phyloP scores from a whole-genome alignment of 345 rosid genomes.

The Populus simonii region DNA sequence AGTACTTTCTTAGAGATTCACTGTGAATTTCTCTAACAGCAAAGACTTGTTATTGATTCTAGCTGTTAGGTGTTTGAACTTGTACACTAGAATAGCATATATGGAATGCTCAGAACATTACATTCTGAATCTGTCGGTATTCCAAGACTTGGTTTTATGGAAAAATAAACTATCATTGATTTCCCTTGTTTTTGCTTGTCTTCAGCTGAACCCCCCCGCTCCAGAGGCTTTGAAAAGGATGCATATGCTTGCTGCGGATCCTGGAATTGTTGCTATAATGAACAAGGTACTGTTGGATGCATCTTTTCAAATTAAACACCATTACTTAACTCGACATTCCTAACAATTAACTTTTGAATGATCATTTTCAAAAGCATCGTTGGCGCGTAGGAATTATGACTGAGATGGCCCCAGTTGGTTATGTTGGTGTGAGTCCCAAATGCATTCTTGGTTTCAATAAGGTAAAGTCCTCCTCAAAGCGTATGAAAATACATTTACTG shows the following conservation, averaged over 20 bases:
- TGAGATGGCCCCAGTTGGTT: constrained; percentile 96
- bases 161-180: neutral
- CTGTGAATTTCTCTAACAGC: no score
- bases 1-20: no score
- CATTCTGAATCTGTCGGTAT: no score
- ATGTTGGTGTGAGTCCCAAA: constrained; percentile 86
- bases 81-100: no score
- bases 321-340: constrained; percentile 1
- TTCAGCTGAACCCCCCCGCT: constrained; percentile 78
- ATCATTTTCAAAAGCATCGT: constrained; percentile 47
- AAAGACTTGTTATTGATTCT: no score
- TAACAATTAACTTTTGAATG: constrained; percentile 13
- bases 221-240: constrained; percentile 85
- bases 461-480: constrained; percentile 38
- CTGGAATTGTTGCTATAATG: constrained; percentile 89
- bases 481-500: neutral
- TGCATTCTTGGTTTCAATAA: constrained; percentile 86
- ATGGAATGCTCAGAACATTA: no score
- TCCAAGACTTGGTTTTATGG: neutral
- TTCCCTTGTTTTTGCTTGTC: neutral
- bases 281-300: constrained; percentile 51
- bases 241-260: constrained; percentile 97
- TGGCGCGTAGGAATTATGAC: constrained; percentile 93
- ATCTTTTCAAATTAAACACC: neutral
- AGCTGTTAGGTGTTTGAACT: no score